A percentile compares a stretch with the other conserved stretches of the same genome.
Conservation (phyloP, 768 basidiomycete species). For the Butyriboletus loyo region DNA sequence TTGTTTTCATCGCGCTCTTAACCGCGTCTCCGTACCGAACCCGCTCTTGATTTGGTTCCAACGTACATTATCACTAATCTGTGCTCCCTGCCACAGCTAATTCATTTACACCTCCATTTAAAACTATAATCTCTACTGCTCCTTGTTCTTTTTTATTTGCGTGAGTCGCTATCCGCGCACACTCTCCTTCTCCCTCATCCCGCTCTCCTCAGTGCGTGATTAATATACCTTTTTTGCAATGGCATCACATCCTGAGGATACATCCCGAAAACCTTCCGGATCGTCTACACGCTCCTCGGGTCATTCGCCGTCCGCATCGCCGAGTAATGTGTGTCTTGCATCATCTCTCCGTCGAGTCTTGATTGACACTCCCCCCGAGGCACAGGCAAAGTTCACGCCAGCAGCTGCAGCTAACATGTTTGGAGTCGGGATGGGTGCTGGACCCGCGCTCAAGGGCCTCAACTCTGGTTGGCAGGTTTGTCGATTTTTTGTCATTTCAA, state of each 20-base stretch:
- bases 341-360: background rate
- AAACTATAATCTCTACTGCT: conserved; percentile 33
- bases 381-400: conserved; percentile 46
- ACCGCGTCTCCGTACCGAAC: conserved; percentile 32
- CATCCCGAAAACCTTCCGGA: conserved; percentile 65
- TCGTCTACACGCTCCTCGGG: conserved; percentile 64
- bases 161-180: conserved; percentile 23
- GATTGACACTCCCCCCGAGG: conserved; percentile 23
- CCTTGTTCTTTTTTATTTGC: conserved; percentile 24
- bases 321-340: conserved; percentile 47
- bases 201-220: conserved; percentile 26
- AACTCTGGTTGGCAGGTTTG: conserved; percentile 69
- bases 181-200: conserved; percentile 14
- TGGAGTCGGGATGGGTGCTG: conserved; percentile 47
- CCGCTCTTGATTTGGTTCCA: conserved; percentile 12
- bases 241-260: conserved; percentile 37
- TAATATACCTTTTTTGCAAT: conserved; percentile 28
- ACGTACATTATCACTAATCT: conserved; percentile 26
- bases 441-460: conserved; percentile 47
- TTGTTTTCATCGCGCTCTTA: conserved; percentile 28
- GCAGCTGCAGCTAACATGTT: conserved; percentile 47
- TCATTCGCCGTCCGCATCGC: conserved; percentile 61
- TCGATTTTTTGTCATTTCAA: conserved; percentile 12
- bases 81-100: conserved; percentile 31
- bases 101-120: conserved; percentile 33